A percentile compares a stretch with the other conserved stretches of the same genome.
phyloP scores from a whole-genome alignment of 768 basidiomycete species.

The Boletus insuetus region DNA sequence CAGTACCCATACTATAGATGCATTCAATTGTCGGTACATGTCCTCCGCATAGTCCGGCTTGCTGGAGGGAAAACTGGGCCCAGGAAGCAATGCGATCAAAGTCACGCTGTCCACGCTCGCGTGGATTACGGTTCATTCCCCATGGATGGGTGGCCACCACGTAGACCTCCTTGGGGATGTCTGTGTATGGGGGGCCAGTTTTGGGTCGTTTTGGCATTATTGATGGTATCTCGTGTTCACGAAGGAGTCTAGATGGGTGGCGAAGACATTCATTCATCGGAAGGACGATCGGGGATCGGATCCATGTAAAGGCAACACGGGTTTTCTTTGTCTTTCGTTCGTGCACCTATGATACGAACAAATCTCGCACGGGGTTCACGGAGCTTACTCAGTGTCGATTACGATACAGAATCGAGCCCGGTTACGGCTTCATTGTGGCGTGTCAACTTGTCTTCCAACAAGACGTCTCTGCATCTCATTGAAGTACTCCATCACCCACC shows the following conservation, averaged over 20 bases:
- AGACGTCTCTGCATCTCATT: not conserved
- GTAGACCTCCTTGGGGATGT: slow-evolving; percentile 19
- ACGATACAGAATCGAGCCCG: no score
- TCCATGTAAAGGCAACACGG: no score
- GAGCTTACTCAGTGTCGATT: no score
- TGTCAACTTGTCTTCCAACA: no score
- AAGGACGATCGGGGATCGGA: not conserved
- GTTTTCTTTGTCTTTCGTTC: no score
- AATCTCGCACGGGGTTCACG: no score
- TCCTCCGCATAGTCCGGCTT: slow-evolving; percentile 15
- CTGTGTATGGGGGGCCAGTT: slow-evolving; percentile 27
- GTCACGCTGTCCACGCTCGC: slow-evolving; percentile 12
- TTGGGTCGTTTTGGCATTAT: slow-evolving; percentile 23
- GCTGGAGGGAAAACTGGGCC: slow-evolving; percentile 21
- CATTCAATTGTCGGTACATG: slow-evolving; percentile 18
- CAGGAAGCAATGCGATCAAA: slow-evolving; percentile 25
- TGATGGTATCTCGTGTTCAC: not conserved
- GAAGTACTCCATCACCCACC: not conserved
- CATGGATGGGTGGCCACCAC: slow-evolving; percentile 27
- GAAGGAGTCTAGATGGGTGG: not conserved
- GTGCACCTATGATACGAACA: no score
- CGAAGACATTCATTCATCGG: not conserved
- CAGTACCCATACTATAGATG: slow-evolving; percentile 29
- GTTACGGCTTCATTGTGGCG: no score
- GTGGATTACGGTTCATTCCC: slow-evolving; percentile 11